phyloP scores from a whole-genome alignment of 345 rosid species.

The Cardiospermum halicacabum region DNA sequence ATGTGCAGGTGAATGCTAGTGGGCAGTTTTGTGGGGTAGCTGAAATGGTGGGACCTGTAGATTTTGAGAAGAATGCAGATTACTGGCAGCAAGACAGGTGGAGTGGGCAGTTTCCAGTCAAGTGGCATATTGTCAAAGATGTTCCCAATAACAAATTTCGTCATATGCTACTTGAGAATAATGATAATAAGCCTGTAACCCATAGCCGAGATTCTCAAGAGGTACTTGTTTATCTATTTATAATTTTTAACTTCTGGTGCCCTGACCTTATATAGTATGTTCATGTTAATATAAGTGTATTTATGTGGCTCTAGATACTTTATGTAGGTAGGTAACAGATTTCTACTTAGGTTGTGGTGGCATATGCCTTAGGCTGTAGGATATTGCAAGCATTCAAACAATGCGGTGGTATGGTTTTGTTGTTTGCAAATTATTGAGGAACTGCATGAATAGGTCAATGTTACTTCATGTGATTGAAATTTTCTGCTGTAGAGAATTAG shows the following conservation, averaged over 20 bases:
- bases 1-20: constrained; percentile 65
- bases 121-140: constrained; percentile 70
- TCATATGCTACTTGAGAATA: constrained; percentile 58
- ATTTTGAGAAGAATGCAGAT: constrained; percentile 64
- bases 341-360: background rate
- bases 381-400: background rate
- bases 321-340: background rate
- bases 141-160: constrained; percentile 63
- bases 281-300: background rate
- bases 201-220: constrained; percentile 79
- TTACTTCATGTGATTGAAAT: background rate
- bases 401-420: background rate
- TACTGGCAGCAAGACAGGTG: constrained; percentile 78
- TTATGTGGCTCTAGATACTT: background rate
- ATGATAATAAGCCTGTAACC: constrained; percentile 74
- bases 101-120: constrained; percentile 79
- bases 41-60: constrained; percentile 67
- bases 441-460: background rate
- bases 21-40: constrained; percentile 79
- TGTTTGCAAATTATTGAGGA: background rate
- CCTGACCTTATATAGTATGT: background rate
- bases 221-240: constrained; percentile 29
- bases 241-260: too few relatives aligned
- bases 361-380: background rate
- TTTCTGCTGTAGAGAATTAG: background rate